A percentile compares a stretch with the other conserved stretches of the same genome.
Evolutionary conservation across 1,284 basidiomycete species (phyloP).

Genomic region (Cryptococcus jaspeensis): DNA sequence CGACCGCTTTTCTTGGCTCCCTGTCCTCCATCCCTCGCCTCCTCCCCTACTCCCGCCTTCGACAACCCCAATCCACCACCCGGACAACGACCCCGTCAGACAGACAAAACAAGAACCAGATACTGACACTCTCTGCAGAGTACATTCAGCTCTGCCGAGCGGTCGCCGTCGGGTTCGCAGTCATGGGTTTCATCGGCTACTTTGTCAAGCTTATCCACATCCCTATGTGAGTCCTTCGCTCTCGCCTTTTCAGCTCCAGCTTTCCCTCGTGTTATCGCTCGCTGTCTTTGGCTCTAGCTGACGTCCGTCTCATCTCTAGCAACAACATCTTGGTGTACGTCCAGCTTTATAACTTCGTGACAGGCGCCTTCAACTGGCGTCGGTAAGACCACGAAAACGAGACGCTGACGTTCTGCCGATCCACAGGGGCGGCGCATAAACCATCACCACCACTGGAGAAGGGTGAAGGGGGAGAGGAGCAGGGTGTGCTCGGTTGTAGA

Average conservation of each 20-base stretch:
- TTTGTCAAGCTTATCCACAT: constrained; percentile 95
- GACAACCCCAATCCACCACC: not conserved
- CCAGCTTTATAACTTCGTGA: not conserved
- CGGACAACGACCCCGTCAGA: not conserved
- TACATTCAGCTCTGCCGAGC: constrained; percentile 89
- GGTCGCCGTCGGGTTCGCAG: constrained; percentile 88
- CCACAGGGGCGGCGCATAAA: too few relatives aligned
- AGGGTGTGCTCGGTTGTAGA: not conserved
- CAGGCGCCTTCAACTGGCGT: too few relatives aligned
- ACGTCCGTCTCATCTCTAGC: constrained; percentile 53
- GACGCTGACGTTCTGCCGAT: too few relatives aligned
- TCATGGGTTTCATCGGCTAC: constrained; percentile 98
- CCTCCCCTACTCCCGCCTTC: not conserved
- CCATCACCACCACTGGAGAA: too few relatives aligned
- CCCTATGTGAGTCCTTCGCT: constrained; percentile 70
- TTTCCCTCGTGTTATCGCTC: not conserved
- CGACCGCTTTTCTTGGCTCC: not conserved
- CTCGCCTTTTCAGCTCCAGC: not conserved
- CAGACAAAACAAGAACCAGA: not conserved
- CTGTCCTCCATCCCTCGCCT: not conserved
- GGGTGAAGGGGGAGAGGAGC: not conserved
- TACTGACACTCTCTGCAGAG: constrained; percentile 57
- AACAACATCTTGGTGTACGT: constrained; percentile 94
- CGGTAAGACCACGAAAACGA: too few relatives aligned
- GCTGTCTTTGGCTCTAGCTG: not conserved